Conservation (phyloP, 192 early-diverging fungal species). For the Coemansia sp. region DNA sequence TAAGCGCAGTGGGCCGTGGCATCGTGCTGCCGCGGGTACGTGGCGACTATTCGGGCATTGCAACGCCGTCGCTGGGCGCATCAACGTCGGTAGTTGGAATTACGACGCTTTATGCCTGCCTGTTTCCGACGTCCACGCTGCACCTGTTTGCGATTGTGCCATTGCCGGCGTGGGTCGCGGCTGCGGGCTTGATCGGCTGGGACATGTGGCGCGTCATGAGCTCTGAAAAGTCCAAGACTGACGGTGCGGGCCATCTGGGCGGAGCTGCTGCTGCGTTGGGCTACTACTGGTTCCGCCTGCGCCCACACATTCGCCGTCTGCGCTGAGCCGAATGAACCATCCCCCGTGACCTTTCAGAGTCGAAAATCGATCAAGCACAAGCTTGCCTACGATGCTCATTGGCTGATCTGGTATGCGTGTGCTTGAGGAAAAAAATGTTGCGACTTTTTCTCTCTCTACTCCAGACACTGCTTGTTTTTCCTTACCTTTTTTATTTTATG, state of each 20-base stretch:
- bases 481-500: not conserved
- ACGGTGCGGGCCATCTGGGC: conserved; percentile 57
- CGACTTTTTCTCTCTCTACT: not conserved
- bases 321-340: conserved; percentile 10
- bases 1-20: conserved; percentile 38
- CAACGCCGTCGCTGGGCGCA: conserved; percentile 43
- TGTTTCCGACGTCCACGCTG: conserved; percentile 40
- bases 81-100: conserved; percentile 47
- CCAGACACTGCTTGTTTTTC: conserved; percentile 1
- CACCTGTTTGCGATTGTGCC: conserved; percentile 47
- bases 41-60: conserved; percentile 7
- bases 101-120: conserved; percentile 48
- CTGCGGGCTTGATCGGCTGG: conserved; percentile 43
- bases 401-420: conserved; percentile 2
- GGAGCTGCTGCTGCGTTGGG: conserved; percentile 45
- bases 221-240: conserved; percentile 18
- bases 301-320: conserved; percentile 43
- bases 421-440: conserved; percentile 4
- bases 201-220: conserved; percentile 34
- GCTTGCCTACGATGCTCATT: conserved; percentile 5
- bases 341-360: not conserved
- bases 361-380: not conserved
- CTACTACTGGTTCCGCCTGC: conserved; percentile 56
- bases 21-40: conserved; percentile 11
- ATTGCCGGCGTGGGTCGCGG: conserved; percentile 41